A percentile compares a stretch with the other conserved stretches of the same genome.
Conservation (phyloP, 257 asterid species). For the Solanum paucissectum region DNA sequence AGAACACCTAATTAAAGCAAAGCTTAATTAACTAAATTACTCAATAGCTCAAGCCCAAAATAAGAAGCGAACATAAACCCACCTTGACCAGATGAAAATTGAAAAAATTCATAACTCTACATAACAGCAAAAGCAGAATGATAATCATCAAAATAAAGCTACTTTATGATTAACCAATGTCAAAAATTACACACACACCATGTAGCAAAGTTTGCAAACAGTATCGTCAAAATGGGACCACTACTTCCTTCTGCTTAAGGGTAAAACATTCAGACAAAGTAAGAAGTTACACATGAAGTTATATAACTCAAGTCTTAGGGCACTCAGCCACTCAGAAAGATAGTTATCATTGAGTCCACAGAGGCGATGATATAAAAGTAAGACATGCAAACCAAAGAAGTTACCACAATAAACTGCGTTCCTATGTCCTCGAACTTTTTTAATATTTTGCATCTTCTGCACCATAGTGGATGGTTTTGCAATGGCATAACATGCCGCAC, state of each 20-base stretch:
- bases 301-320: neutral
- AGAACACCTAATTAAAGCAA: neutral
- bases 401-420: slow-evolving; percentile 93
- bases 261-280: neutral
- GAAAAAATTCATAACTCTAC: neutral
- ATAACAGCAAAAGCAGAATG: neutral
- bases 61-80: neutral
- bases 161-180: neutral
- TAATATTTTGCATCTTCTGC: slow-evolving; percentile 78
- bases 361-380: neutral
- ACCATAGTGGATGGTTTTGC: slow-evolving; percentile 95
- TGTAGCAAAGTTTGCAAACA: neutral
- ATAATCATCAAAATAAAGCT: neutral
- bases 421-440: slow-evolving; percentile 76
- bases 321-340: neutral
- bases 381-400: neutral
- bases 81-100: neutral
- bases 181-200: neutral
- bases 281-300: neutral
- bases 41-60: neutral
- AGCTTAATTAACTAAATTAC: neutral
- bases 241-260: neutral
- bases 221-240: neutral
- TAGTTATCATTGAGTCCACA: neutral
- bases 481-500: slow-evolving; percentile 88